Evolutionary conservation across 768 basidiomycete species (phyloP).

Genomic region (Kwoniella botswanensis): DNA sequence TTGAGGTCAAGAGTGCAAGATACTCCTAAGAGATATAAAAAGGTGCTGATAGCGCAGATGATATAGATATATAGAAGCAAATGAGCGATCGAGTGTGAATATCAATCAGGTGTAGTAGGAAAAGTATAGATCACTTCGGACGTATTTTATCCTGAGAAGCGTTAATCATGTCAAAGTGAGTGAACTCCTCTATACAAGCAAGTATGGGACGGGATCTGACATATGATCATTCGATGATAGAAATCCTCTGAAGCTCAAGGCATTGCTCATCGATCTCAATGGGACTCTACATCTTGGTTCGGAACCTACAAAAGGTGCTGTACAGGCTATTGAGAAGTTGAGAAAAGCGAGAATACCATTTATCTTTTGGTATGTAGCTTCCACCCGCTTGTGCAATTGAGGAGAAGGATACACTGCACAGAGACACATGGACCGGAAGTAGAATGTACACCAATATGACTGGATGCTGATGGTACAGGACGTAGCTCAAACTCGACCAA

Average conservation of each 20-base stretch:
- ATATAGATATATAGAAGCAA: too few relatives aligned
- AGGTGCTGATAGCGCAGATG: too few relatives aligned
- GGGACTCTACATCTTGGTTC: conserved; percentile 69
- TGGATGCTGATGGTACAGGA: neutral
- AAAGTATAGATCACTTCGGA: too few relatives aligned
- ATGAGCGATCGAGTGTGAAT: too few relatives aligned
- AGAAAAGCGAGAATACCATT: conserved; percentile 53
- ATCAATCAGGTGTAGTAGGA: too few relatives aligned
- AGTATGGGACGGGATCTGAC: neutral
- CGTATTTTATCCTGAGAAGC: too few relatives aligned
- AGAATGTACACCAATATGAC: neutral
- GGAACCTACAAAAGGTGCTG: conserved; percentile 63
- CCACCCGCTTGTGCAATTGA: neutral
- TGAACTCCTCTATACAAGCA: neutral
- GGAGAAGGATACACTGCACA: too few relatives aligned
- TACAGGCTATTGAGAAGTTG: conserved; percentile 60
- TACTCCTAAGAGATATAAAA: too few relatives aligned
- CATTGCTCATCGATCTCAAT: conserved; percentile 70
- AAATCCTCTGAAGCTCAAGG: conserved; percentile 58
- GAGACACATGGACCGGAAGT: too few relatives aligned
- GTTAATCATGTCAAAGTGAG: conserved; percentile 23
- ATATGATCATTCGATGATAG: neutral
- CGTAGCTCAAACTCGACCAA: conserved; percentile 73
- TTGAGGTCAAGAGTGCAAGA: too few relatives aligned
- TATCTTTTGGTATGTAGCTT: conserved; percentile 60